These are phyloP conservation scores for Boletus rubescentipes DNA, from an alignment of 768 basidiomycete genomes.

Conservation along the genomic window DNA sequence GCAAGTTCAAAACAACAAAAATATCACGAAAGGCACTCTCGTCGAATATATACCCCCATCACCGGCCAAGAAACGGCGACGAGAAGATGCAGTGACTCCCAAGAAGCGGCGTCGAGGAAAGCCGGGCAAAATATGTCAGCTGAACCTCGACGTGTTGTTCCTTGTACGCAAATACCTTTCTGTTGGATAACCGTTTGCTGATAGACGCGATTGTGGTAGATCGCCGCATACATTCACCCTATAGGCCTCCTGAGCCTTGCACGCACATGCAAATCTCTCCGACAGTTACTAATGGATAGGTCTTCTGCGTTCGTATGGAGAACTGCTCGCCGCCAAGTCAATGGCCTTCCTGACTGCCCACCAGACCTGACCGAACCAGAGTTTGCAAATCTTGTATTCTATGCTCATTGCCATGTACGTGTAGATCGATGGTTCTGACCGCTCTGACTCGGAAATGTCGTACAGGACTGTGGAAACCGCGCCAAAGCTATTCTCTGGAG, in stretches of 20 bases:
- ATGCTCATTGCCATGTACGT: too few species aligned
- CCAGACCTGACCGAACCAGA: slow-evolving; percentile 43
- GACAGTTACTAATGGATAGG: slow-evolving; percentile 35
- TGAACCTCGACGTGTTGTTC: slow-evolving; percentile 13
- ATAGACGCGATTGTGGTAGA: slow-evolving; percentile 29
- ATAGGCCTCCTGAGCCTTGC: slow-evolving; percentile 27
- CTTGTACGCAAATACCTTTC: background rate
- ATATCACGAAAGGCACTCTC: too few species aligned
- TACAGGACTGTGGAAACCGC: too few species aligned
- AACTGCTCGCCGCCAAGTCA: slow-evolving; percentile 28
- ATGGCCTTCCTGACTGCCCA: slow-evolving; percentile 42
- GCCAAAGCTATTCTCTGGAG: too few species aligned
- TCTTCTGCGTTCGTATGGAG: slow-evolving; percentile 29
- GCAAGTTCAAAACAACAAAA: too few species aligned
- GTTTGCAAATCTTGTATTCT: slow-evolving; percentile 33
- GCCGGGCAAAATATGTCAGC: background rate
- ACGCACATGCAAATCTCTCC: slow-evolving; percentile 38
- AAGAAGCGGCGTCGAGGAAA: background rate
- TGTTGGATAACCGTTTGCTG: background rate
- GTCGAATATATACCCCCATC: background rate
- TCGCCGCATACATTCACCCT: slow-evolving; percentile 40
- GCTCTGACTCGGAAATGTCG: too few species aligned
- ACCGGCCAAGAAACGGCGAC: background rate
- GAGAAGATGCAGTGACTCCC: background rate
- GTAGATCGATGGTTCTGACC: too few species aligned